Conservation (phyloP, 495 filamentous ascomycete genomes). For the Talaromyces trachyspermus region DNA sequence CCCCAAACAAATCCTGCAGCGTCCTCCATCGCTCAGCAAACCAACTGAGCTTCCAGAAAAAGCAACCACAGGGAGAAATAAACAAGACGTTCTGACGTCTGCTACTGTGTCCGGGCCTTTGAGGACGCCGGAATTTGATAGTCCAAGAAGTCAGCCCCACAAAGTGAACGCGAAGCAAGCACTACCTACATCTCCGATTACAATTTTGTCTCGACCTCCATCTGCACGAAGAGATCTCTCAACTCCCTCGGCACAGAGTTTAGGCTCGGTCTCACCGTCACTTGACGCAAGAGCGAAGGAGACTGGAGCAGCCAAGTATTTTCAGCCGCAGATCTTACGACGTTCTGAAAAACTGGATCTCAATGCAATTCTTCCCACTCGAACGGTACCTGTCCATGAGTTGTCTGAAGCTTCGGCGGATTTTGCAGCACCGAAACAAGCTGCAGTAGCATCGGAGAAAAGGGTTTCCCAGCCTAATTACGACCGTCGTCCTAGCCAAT, state of each 20-base stretch:
- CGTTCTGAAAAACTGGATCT: constrained; percentile 37
- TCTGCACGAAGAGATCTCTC: constrained; percentile 25
- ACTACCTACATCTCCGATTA: constrained; percentile 29
- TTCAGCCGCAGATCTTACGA: constrained; percentile 55
- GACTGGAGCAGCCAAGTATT: constrained; percentile 36
- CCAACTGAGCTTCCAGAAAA: constrained; percentile 12
- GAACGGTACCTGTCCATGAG: constrained; percentile 13
- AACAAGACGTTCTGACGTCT: constrained; percentile 20
- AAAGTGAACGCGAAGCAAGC: background rate
- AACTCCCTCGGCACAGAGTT: constrained; percentile 9
- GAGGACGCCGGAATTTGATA: constrained; percentile 44
- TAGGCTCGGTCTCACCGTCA: constrained; percentile 13
- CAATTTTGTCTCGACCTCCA: constrained; percentile 37
- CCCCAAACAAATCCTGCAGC: constrained; percentile 31
- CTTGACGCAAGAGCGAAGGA: constrained; percentile 14
- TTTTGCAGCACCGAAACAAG: constrained; percentile 7
- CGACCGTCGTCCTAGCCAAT: constrained; percentile 39
- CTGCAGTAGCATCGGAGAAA: constrained; percentile 14
- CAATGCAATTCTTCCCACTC: constrained; percentile 16
- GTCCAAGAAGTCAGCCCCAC: constrained; percentile 8
- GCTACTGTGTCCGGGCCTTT: constrained; percentile 47
- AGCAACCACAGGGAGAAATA: constrained; percentile 10
- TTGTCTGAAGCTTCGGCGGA: constrained; percentile 16
- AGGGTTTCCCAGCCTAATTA: constrained; percentile 13
- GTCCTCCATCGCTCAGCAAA: constrained; percentile 19